Conservation (phyloP, 2,329 filamentous ascomycete genomes). For the Neonectria sp. region DNA sequence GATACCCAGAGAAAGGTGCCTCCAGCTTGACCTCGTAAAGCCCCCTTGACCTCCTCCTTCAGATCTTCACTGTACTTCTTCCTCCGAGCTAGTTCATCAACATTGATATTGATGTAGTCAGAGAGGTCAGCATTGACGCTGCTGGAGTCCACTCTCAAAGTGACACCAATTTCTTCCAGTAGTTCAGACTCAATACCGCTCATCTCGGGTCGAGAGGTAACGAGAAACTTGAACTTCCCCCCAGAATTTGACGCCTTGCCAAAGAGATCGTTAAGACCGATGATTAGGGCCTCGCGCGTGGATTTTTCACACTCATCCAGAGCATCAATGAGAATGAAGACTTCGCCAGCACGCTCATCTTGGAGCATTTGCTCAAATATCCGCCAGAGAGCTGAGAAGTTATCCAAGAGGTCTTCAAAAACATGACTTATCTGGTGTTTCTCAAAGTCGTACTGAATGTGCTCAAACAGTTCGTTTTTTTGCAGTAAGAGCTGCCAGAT, state of each 20-base stretch:
- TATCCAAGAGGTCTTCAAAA: not conserved
- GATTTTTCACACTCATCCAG: not conserved
- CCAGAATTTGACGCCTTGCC: not conserved
- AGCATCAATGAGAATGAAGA: not conserved
- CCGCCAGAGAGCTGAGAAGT: not conserved
- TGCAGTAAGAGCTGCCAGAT: constrained; percentile 10
- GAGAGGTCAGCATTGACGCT: constrained; percentile 1
- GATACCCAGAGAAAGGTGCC: constrained; percentile 11
- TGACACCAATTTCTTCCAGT: not conserved
- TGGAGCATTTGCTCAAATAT: not conserved
- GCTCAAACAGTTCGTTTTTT: not conserved
- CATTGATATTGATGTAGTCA: not conserved
- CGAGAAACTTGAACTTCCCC: not conserved
- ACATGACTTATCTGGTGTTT: not conserved
- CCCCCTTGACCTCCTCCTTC: not conserved
- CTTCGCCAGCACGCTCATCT: not conserved
- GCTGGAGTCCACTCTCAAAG: constrained; percentile 7
- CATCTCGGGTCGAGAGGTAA: not conserved
- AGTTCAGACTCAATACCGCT: not conserved
- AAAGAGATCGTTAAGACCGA: not conserved
- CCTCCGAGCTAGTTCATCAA: constrained; percentile 6
- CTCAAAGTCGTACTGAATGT: not conserved
- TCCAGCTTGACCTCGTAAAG: not conserved
- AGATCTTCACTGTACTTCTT: not conserved
- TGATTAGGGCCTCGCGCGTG: not conserved